Evolutionary conservation across 139 green algal genomes (phyloP), one percentile per base, ranked within the genome.

Genomic region (Closterium sp.): DNA sequence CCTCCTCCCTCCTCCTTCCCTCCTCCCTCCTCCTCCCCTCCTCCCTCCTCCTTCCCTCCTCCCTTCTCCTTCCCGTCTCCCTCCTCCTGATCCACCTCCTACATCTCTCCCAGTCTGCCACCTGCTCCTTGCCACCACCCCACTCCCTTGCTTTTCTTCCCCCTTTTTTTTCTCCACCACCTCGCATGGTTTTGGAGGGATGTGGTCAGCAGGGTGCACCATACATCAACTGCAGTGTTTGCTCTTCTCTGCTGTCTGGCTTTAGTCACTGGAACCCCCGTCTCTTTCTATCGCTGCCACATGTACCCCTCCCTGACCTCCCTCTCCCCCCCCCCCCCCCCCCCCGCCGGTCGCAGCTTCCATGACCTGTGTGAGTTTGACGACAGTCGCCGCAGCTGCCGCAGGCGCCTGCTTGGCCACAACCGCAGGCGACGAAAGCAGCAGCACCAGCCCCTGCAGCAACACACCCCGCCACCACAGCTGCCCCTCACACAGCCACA

Each of bases 351-450:
- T 76, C 10, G 90, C 92, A 95, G 92, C 23, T 98, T 98, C 94
- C 97, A 99, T 84, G 94, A 97, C 34, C 94, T 99, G 33, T 90
- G 90, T 0, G 96, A 97, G n/a, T 99, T 99, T 93, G 97, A 99
- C 87, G 97, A 95, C 28, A 93, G 95, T 87, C 96, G 97, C 89
- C 96, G 97, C 90, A 97, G 94, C 87, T 98, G 97, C 93, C 94
- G 97, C 33, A 95, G 95, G 66, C 94, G 97, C 86, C 96, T 98
- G 35, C 91, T 94, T 21, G 96, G 96, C 89, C 96, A 97, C 95
- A 97, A 97, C 90, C 93, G 93, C 10, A 93, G 96, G 36, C 92
- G 96, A 23, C 92, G 96, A 12, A 94, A 94, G 84, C 89, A 89
- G 30, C 31, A 35, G 34, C 1, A 89, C 28, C 84, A 35, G 35